A percentile compares a stretch with the other conserved stretches of the same genome.
Conservation (phyloP, 1,139 yeast genomes). For the Ogataea hybrid region DNA sequence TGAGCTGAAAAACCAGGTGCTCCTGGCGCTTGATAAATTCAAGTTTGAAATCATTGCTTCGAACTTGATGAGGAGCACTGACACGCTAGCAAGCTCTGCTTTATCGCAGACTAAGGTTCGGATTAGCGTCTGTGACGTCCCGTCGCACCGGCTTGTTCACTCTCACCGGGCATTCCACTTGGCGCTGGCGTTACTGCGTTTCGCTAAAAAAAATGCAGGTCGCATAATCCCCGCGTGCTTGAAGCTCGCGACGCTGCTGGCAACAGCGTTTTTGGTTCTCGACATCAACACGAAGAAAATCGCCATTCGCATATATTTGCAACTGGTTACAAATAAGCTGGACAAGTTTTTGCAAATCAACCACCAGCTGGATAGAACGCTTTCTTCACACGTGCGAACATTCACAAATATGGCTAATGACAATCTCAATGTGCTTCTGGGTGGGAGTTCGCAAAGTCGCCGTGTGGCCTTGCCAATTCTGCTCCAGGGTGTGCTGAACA, state of each 20-base stretch:
- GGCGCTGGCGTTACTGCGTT: constrained; percentile 18
- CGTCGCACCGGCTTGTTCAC: constrained; percentile 24
- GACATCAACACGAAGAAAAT: constrained; percentile 18
- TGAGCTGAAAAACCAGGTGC: constrained; percentile 2
- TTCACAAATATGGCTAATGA: constrained; percentile 10
- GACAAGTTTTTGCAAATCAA: constrained; percentile 11
- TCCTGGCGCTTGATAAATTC: constrained; percentile 24
- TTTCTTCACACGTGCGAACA: constrained; percentile 13
- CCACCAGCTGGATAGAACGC: constrained; percentile 17
- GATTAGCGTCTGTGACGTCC: constrained; percentile 17
- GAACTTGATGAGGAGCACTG: constrained; percentile 16
- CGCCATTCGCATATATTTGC: constrained; percentile 18
- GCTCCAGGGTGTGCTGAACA: constrained; percentile 16
- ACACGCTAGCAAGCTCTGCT: neutral
- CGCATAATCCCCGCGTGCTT: neutral
- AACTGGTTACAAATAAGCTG: constrained; percentile 17
- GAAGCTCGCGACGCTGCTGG: constrained; percentile 13
- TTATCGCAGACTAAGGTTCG: constrained; percentile 7
- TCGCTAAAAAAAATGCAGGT: constrained; percentile 12
- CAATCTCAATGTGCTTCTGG: constrained; percentile 10
- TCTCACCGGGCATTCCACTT: constrained; percentile 21
- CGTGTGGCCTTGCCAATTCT: constrained; percentile 14
- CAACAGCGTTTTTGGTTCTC: constrained; percentile 14
- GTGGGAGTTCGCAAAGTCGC: neutral
- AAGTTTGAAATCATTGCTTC: constrained; percentile 30